These are phyloP conservation scores for Condylostoma magnum DNA, from an alignment of 169 alveolate genomes.

Conservation along the genomic window DNA sequence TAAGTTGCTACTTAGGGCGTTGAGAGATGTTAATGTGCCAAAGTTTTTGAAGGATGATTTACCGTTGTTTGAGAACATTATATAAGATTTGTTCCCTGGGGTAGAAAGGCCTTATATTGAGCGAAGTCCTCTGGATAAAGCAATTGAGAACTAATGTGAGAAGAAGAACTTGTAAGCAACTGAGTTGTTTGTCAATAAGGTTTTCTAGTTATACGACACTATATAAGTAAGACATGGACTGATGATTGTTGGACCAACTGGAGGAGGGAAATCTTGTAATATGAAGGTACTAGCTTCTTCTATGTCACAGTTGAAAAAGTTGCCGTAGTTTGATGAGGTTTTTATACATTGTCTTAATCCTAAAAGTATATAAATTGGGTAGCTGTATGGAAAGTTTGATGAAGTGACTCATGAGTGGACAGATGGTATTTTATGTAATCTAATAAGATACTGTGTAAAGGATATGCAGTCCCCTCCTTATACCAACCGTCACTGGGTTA, in stretches of 20 bases:
- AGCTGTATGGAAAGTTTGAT: conserved; percentile 84
- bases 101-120: conserved; percentile 85
- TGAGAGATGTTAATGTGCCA: conserved; percentile 94
- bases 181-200: conserved; percentile 82
- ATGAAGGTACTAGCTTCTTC: conserved; percentile 76
- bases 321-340: conserved; percentile 67
- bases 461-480: conserved; percentile 64
- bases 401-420: conserved; percentile 90
- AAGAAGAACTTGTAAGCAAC: conserved; percentile 81
- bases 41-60: conserved; percentile 93
- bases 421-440: conserved; percentile 82
- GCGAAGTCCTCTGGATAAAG: conserved; percentile 80
- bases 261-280: conserved; percentile 93
- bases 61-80: conserved; percentile 93
- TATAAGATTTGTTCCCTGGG: conserved; percentile 93
- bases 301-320: conserved; percentile 64
- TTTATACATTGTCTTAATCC: conserved; percentile 83
- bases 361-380: conserved; percentile 85
- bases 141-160: conserved; percentile 60
- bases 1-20: conserved; percentile 87
- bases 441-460: conserved; percentile 77
- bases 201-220: conserved; percentile 91
- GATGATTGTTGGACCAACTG: conserved; percentile 96
- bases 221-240: conserved; percentile 94
- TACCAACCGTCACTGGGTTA: conserved; percentile 77